A percentile compares a stretch with the other conserved stretches of the same genome.
Conservation (phyloP, 2,329 filamentous ascomycete genomes). For the Fusarium lyarnte region DNA sequence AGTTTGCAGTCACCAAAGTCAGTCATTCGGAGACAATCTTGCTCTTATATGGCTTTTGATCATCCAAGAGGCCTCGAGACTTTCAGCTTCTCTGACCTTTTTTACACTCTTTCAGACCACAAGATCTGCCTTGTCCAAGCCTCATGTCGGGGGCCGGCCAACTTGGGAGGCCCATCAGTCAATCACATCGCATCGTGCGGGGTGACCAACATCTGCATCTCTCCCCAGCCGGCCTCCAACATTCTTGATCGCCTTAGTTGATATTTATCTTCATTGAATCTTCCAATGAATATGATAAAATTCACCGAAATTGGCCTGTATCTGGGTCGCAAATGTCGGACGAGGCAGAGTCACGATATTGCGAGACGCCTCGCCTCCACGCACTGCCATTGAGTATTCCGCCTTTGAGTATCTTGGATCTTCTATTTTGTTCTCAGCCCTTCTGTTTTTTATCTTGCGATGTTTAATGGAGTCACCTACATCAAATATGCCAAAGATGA, state of each 20-base stretch:
- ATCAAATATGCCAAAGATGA: not conserved
- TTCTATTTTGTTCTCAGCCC: not conserved
- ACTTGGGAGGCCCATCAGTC: slow-evolving; percentile 36
- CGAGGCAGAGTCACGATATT: slow-evolving; percentile 20
- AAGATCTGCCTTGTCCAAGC: slow-evolving; percentile 16
- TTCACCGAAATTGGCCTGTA: not conserved
- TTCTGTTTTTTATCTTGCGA: not conserved
- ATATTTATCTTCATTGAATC: not conserved
- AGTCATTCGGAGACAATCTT: not conserved
- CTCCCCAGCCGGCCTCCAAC: not conserved
- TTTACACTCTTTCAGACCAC: not conserved
- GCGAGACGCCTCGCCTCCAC: not conserved
- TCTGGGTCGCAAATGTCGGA: slow-evolving; percentile 23
- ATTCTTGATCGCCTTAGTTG: not conserved
- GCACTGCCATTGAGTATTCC: not conserved
- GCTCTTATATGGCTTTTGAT: not conserved
- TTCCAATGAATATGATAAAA: not conserved
- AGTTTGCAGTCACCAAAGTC: not conserved
- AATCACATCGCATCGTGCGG: slow-evolving; percentile 30
- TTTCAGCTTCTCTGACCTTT: not conserved
- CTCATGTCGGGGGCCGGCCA: slow-evolving; percentile 25
- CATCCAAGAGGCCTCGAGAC: no score
- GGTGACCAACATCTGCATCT: slow-evolving; percentile 13
- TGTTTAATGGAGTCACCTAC: not conserved
- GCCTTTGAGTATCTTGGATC: not conserved